A percentile compares a stretch with the other conserved stretches of the same genome.
Conservation (phyloP, 2,329 filamentous ascomycete genomes). For the Colletotrichum musae region DNA sequence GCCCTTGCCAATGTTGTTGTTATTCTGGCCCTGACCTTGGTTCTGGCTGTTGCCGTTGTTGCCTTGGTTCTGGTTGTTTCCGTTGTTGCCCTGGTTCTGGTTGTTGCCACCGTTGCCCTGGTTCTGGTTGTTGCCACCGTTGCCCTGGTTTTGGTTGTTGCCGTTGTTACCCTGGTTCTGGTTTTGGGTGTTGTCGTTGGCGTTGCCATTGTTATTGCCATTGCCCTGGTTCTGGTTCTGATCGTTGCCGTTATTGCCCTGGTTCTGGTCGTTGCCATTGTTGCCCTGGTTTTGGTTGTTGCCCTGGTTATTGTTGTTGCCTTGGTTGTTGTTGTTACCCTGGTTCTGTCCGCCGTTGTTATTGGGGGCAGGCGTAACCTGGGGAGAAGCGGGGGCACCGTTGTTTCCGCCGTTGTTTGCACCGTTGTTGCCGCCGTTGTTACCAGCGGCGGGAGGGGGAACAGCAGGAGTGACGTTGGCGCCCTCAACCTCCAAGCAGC, state of each 20-base stretch:
- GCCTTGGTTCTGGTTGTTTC: neutral
- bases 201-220: neutral
- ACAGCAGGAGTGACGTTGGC: conserved; percentile 31
- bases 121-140: neutral
- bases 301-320: neutral
- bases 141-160: conserved; percentile 12
- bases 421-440: conserved; percentile 11
- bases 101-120: neutral
- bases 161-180: neutral
- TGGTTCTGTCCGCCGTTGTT: conserved; percentile 1
- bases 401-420: conserved; percentile 12
- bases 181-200: neutral
- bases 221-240: conserved; percentile 13
- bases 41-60: neutral
- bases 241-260: neutral
- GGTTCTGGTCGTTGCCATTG: conserved; percentile 1
- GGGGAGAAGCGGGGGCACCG: conserved; percentile 22
- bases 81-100: neutral
- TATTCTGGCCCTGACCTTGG: neutral
- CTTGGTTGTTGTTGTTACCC: conserved; percentile 5
- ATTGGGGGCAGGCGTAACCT: conserved; percentile 11
- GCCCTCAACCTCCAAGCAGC: conserved; percentile 42
- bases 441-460: neutral
- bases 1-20: neutral
- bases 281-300: neutral